A percentile compares a stretch with the other conserved stretches of the same genome.
Conservation (phyloP, 768 basidiomycete genomes). For the Hemileccinum rubropunctum region DNA sequence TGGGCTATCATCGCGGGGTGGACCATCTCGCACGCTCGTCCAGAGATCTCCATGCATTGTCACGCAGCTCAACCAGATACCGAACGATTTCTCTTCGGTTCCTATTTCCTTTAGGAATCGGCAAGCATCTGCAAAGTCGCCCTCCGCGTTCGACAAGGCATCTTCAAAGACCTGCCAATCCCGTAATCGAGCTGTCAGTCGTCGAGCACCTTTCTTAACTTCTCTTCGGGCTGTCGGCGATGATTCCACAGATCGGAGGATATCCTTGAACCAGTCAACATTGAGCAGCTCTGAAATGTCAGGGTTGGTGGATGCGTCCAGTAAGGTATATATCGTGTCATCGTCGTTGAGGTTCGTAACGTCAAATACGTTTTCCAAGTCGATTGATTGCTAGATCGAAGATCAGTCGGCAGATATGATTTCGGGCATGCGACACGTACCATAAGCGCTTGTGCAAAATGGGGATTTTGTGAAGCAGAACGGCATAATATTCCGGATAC, state of each 20-base stretch:
- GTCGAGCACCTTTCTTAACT: conserved; percentile 44
- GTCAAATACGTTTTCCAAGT: conserved; percentile 55
- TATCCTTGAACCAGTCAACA: conserved; percentile 29
- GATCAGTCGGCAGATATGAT: conserved; percentile 5
- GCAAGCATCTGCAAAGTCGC: conserved; percentile 48
- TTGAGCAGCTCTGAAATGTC: conserved; percentile 59
- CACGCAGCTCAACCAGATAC: conserved; percentile 73
- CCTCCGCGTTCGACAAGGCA: conserved; percentile 51
- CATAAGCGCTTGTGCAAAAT: conserved; percentile 41
- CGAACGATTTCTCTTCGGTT: conserved; percentile 62
- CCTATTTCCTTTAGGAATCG: conserved; percentile 59
- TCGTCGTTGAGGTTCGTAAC: conserved; percentile 48
- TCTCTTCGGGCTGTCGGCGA: conserved; percentile 36
- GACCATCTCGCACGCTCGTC: conserved; percentile 25
- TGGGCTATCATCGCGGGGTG: conserved; percentile 21
- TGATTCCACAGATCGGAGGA: conserved; percentile 21
- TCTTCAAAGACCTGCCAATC: conserved; percentile 65
- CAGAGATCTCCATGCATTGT: conserved; percentile 53
- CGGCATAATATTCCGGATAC: conserved; percentile 62
- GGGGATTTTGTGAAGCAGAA: conserved; percentile 63
- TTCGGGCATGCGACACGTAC: conserved; percentile 26
- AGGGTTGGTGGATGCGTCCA: conserved; percentile 63
- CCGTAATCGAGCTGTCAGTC: conserved; percentile 47
- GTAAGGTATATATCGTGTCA: conserved; percentile 51
- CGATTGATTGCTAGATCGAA: conserved; percentile 50